Evolutionary conservation across 2,329 filamentous ascomycete species (phyloP).

Genomic region (Xylaria sp.): DNA sequence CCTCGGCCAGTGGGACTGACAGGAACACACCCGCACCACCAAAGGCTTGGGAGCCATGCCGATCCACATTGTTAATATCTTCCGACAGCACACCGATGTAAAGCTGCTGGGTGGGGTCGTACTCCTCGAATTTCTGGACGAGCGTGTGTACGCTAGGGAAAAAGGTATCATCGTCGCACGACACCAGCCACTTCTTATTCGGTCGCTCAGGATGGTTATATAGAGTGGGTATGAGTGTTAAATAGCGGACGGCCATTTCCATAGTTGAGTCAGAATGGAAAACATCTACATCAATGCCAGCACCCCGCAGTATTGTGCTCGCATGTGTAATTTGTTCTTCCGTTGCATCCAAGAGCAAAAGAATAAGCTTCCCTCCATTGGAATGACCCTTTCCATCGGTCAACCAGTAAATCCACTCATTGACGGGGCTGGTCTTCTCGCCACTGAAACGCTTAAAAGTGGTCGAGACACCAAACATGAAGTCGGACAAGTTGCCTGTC

Average conservation of each 20-base stretch:
- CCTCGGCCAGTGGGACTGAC: conserved; percentile 55
- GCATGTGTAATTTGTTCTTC: conserved; percentile 58
- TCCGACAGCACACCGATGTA: conserved; percentile 69
- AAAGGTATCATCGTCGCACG: conserved; percentile 70
- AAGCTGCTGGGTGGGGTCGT: conserved; percentile 57
- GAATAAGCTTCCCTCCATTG: conserved; percentile 62
- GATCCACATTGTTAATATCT: conserved; percentile 62
- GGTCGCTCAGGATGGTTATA: conserved; percentile 57
- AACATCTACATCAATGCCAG: conserved; percentile 63
- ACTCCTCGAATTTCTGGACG: conserved; percentile 55
- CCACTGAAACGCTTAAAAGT: conserved; percentile 61
- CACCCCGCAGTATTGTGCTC: conserved; percentile 50
- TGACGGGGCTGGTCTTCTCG: conserved; percentile 56
- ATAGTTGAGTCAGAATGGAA: conserved; percentile 58
- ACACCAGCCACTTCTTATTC: conserved; percentile 63
- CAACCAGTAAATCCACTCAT: conserved; percentile 66
- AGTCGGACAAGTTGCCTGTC: conserved; percentile 59
- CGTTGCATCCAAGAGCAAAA: conserved; percentile 59
- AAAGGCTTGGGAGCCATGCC: conserved; percentile 67
- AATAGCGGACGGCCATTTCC: conserved; percentile 64
- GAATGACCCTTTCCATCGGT: conserved; percentile 60
- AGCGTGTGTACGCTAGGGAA: conserved; percentile 64
- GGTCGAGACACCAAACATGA: conserved; percentile 65
- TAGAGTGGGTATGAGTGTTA: conserved; percentile 59
- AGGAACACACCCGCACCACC: conserved; percentile 69